Conservation (phyloP, 2,329 filamentous ascomycete genomes). For the Colletotrichum endophyticum region DNA sequence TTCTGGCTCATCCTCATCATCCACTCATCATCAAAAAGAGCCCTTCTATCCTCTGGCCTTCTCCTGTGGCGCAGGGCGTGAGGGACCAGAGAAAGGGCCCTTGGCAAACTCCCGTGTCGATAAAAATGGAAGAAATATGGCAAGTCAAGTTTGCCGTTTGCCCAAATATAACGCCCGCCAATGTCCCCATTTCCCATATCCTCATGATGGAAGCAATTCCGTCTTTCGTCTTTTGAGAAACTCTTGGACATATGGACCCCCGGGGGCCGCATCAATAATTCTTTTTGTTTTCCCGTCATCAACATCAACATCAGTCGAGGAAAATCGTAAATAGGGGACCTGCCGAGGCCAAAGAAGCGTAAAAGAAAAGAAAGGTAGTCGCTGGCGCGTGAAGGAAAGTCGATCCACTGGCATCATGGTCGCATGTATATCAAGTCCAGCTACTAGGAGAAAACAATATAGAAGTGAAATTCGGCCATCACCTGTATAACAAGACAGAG, state of each 20-base stretch:
- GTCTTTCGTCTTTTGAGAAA: constrained; percentile 17
- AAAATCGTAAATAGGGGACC: constrained; percentile 5
- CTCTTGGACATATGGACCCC: constrained; percentile 6
- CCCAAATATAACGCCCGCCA: constrained; percentile 11
- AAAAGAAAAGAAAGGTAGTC: background rate
- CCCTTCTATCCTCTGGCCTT: background rate
- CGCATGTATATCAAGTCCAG: constrained; percentile 18
- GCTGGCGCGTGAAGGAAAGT: constrained; percentile 6
- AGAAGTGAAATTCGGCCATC: constrained; percentile 7
- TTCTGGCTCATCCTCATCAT: background rate
- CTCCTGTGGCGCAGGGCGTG: too few species aligned
- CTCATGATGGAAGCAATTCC: constrained; percentile 17
- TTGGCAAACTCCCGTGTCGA: background rate
- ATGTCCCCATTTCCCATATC: constrained; percentile 3
- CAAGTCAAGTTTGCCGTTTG: background rate
- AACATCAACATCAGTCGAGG: constrained; percentile 8
- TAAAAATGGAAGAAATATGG: background rate
- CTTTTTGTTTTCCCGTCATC: constrained; percentile 14
- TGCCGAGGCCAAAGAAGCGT: background rate
- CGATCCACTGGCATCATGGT: constrained; percentile 18
- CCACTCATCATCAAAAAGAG: background rate
- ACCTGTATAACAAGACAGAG: constrained; percentile 5
- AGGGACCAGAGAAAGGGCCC: background rate
- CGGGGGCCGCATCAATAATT: constrained; percentile 14
- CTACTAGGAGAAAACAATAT: constrained; percentile 20